Evolutionary conservation across 345 rosid species (phyloP).

Genomic region (Populus pruinosa): DNA sequence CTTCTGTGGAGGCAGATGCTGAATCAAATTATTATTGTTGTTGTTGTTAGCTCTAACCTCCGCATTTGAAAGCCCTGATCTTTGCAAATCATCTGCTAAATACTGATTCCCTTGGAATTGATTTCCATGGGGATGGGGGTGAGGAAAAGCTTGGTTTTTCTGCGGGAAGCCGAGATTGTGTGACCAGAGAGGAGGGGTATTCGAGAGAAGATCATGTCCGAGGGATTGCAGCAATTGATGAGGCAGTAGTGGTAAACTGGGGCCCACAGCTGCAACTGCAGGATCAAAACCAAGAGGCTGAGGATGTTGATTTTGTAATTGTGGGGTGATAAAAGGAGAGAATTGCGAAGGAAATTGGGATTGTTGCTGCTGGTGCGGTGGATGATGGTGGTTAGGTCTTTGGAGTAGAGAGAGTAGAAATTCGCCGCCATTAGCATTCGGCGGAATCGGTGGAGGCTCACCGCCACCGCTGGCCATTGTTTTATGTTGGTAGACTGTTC

Average conservation of each 20-base stretch:
- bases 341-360: background rate
- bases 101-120: constrained; percentile 19
- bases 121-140: constrained; percentile 20
- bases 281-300: constrained; percentile 52
- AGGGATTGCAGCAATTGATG: constrained; percentile 36
- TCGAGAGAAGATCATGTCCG: constrained; percentile 37
- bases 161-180: constrained; percentile 50
- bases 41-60: constrained; percentile 13
- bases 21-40: constrained; percentile 25
- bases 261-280: constrained; percentile 84
- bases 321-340: constrained; percentile 20
- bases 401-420: constrained; percentile 77
- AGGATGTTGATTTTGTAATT: constrained; percentile 10
- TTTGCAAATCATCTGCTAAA: constrained; percentile 40
- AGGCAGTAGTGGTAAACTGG: constrained; percentile 35
- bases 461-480: constrained; percentile 62
- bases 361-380: constrained; percentile 11
- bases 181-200: constrained; percentile 34
- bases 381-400: constrained; percentile 34
- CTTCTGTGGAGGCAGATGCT: constrained; percentile 33
- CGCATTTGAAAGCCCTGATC: constrained; percentile 45
- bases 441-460: constrained; percentile 40
- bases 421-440: constrained; percentile 61
- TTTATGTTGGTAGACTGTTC: background rate
- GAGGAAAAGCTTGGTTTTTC: constrained; percentile 15